Evolutionary conservation across 164 flowering plant species (phyloP).

Genomic region (Brasenia schreberi): DNA sequence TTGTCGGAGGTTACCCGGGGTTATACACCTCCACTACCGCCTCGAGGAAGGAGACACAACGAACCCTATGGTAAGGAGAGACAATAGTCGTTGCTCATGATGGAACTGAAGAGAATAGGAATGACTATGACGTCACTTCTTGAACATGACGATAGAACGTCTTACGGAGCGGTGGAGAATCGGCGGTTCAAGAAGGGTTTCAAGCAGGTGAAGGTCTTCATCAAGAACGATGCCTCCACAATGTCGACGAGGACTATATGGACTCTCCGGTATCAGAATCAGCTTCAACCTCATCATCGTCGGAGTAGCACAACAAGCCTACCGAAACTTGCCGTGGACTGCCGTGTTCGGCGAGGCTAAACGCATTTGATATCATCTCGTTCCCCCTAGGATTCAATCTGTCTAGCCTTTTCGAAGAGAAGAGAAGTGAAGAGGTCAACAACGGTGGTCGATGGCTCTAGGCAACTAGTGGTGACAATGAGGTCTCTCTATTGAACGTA

Average conservation of each 20-base stretch:
- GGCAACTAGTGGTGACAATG: too few relatives aligned
- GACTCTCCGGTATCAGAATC: not conserved
- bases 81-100: too few relatives aligned
- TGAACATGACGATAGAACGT: too few relatives aligned
- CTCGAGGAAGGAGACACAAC: slow-evolving; percentile 12
- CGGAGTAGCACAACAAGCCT: not conserved
- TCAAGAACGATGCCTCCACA: slow-evolving; percentile 11
- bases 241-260: slow-evolving; percentile 3
- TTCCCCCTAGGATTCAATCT: slow-evolving; percentile 16
- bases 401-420: slow-evolving; percentile 11
- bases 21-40: slow-evolving; percentile 11
- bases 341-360: slow-evolving; percentile 17
- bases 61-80: too few relatives aligned
- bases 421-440: too few relatives aligned
- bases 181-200: slow-evolving; percentile 22
- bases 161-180: slow-evolving; percentile 15
- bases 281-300: not conserved
- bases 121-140: too few relatives aligned
- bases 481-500: too few relatives aligned
- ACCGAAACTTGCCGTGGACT: too few relatives aligned
- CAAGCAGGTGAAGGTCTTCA: slow-evolving; percentile 13
- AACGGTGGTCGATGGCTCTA: too few relatives aligned
- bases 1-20: slow-evolving; percentile 5
- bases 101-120: too few relatives aligned
- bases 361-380: slow-evolving; percentile 18